Percentiles rank a stretch among this genome's conserved stretches.
Evolutionary conservation across 2,329 filamentous ascomycete species (phyloP).

Genomic region (Dactylellina haptotyla): DNA sequence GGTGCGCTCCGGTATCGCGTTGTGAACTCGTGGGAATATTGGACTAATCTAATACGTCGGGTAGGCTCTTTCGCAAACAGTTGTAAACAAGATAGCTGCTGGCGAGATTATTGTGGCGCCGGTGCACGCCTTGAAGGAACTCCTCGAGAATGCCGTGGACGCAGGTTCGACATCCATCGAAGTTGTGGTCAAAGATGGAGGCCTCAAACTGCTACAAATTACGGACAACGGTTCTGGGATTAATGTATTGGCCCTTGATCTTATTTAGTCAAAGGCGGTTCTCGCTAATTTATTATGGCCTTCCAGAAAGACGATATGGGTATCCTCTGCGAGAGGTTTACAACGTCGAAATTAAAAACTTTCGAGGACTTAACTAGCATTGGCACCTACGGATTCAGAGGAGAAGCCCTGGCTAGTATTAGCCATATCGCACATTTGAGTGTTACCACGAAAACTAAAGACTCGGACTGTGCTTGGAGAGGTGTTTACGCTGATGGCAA

Average conservation of each 20-base stretch:
- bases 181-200: slow-evolving; percentile 91
- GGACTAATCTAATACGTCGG: slow-evolving; percentile 4
- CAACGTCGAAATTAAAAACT: slow-evolving; percentile 90
- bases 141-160: slow-evolving; percentile 97
- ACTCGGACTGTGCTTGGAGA: slow-evolving; percentile 88
- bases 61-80: slow-evolving; percentile 86
- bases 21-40: neutral
- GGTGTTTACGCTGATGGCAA: slow-evolving; percentile 87
- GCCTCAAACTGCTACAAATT: slow-evolving; percentile 93
- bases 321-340: slow-evolving; percentile 94
- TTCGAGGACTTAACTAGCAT: slow-evolving; percentile 94
- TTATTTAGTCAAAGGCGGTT: neutral
- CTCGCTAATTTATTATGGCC: neutral
- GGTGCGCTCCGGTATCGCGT: slow-evolving; percentile 7
- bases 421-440: slow-evolving; percentile 97
- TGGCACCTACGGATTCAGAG: slow-evolving; percentile 95
- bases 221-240: slow-evolving; percentile 98
- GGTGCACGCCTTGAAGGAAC: slow-evolving; percentile 92
- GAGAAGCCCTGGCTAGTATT: slow-evolving; percentile 95
- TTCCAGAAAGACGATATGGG: slow-evolving; percentile 84
- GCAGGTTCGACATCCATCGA: slow-evolving; percentile 93
- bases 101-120: slow-evolving; percentile 98
- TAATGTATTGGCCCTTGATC: slow-evolving; percentile 69
- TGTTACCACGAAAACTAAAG: slow-evolving; percentile 91
- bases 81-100: slow-evolving; percentile 98